A percentile compares a stretch with the other conserved stretches of the same genome.
phyloP scores from a whole-genome alignment of 345 rosid genomes.

The Moricandia moricandioides region DNA sequence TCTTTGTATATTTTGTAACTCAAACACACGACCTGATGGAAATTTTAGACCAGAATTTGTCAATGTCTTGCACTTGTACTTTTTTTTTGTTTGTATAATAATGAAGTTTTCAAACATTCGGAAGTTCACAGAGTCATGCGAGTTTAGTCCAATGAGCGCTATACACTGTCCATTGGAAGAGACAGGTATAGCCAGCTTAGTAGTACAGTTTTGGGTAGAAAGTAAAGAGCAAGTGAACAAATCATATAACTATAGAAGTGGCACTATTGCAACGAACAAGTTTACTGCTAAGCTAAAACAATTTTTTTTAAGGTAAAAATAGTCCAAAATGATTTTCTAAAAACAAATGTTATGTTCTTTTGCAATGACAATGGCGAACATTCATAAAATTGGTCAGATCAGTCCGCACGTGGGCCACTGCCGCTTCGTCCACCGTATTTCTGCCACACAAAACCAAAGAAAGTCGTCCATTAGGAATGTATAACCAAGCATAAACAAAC shows the following conservation, averaged over 20 bases:
- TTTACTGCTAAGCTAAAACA: not conserved
- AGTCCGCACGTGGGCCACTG: slow-evolving; percentile 51
- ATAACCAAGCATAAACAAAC: too few species aligned
- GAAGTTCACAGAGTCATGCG: not conserved
- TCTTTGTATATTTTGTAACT: not conserved
- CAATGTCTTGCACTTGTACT: not conserved
- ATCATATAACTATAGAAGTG: not conserved
- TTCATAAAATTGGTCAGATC: slow-evolving; percentile 8
- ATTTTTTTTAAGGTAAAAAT: slow-evolving; percentile 19
- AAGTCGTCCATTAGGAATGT: too few species aligned
- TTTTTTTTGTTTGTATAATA: too few species aligned
- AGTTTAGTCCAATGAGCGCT: not conserved
- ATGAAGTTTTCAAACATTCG: not conserved
- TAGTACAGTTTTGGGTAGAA: not conserved
- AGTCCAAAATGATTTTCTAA: slow-evolving; percentile 10
- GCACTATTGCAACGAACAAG: not conserved
- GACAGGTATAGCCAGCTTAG: not conserved
- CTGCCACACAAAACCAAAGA: slow-evolving; percentile 30
- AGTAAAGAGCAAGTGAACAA: too few species aligned
- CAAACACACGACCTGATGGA: not conserved
- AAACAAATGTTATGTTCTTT: slow-evolving; percentile 2
- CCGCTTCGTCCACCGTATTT: slow-evolving; percentile 59
- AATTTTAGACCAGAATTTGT: not conserved
- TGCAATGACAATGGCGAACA: slow-evolving; percentile 16
- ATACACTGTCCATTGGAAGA: not conserved